Conservation (phyloP, 1,284 basidiomycete species). For the Volvariella volvacea region DNA sequence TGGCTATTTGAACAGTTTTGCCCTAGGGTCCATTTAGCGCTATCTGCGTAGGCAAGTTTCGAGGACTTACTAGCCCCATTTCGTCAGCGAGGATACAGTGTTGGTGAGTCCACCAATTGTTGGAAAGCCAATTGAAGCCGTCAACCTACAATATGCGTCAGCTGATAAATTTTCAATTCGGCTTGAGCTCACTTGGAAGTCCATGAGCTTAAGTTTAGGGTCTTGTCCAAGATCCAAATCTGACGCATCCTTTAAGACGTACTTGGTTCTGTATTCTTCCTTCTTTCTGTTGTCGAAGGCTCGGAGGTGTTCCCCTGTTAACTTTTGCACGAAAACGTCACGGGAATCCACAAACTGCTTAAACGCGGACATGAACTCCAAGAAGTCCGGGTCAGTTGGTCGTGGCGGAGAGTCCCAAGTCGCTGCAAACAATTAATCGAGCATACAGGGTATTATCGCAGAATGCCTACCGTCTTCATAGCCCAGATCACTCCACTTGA, state of each 20-base stretch:
- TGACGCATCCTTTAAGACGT: constrained; percentile 40
- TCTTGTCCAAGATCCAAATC: constrained; percentile 64
- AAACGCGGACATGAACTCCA: constrained; percentile 64
- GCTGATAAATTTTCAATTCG: neutral
- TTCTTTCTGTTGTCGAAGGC: constrained; percentile 38
- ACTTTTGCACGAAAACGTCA: constrained; percentile 51
- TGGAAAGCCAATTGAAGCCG: constrained; percentile 89
- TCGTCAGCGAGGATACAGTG: constrained; percentile 96
- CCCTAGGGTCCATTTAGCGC: constrained; percentile 43
- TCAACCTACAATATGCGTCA: constrained; percentile 50
- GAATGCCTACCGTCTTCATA: constrained; percentile 74
- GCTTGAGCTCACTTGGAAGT: constrained; percentile 59
- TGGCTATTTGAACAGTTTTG: constrained; percentile 90
- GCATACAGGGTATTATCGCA: neutral
- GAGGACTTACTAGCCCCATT: constrained; percentile 77
- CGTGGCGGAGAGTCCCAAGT: constrained; percentile 86
- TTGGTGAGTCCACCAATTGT: constrained; percentile 85
- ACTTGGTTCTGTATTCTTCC: constrained; percentile 37
- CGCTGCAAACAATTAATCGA: constrained; percentile 30
- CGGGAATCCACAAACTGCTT: constrained; percentile 58
- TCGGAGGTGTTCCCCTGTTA: constrained; percentile 31
- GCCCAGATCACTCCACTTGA: constrained; percentile 88
- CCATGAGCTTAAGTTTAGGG: constrained; percentile 64
- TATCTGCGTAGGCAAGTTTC: neutral
- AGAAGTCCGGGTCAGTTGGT: constrained; percentile 47